phyloP scores from a whole-genome alignment of 2,329 filamentous ascomycete species.

The Sclerotinia sclerotiorum region DNA sequence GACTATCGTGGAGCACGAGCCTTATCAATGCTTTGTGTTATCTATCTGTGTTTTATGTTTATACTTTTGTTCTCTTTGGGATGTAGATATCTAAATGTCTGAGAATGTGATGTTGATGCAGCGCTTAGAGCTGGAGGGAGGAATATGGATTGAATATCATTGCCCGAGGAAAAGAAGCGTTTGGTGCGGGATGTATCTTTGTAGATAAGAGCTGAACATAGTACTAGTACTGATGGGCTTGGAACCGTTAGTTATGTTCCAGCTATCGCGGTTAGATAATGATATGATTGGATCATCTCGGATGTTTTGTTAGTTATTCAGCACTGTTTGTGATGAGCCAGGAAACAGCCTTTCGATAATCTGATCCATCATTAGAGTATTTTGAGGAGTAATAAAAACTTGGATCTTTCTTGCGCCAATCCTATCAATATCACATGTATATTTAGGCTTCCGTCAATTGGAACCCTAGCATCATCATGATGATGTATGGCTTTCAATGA shows the following conservation, averaged over 20 bases:
- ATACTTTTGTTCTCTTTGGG: not conserved
- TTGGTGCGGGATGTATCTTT: not conserved
- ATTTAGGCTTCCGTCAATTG: constrained; percentile 8
- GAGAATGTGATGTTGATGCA: not conserved
- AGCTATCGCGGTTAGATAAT: constrained; percentile 17
- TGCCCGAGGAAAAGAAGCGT: constrained; percentile 6
- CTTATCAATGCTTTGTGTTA: too few species aligned
- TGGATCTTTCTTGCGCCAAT: constrained; percentile 3
- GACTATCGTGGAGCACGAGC: too few species aligned
- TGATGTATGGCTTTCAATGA: not conserved
- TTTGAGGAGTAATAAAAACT: constrained; percentile 4
- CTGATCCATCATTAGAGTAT: not conserved
- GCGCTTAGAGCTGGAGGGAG: constrained; percentile 5
- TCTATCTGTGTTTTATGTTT: not conserved
- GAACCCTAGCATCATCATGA: not conserved
- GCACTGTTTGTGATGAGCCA: constrained; percentile 11
- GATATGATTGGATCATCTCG: constrained; percentile 8
- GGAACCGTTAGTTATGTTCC: not conserved
- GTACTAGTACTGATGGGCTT: not conserved
- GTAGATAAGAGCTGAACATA: constrained; percentile 2
- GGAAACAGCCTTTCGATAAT: not conserved
- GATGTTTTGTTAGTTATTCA: not conserved
- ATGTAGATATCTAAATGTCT: not conserved
- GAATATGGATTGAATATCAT: not conserved
- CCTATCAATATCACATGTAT: not conserved